These are phyloP conservation scores for Candida sphagnicola DNA, from an alignment of 805 yeast species.

Conservation along the genomic window DNA sequence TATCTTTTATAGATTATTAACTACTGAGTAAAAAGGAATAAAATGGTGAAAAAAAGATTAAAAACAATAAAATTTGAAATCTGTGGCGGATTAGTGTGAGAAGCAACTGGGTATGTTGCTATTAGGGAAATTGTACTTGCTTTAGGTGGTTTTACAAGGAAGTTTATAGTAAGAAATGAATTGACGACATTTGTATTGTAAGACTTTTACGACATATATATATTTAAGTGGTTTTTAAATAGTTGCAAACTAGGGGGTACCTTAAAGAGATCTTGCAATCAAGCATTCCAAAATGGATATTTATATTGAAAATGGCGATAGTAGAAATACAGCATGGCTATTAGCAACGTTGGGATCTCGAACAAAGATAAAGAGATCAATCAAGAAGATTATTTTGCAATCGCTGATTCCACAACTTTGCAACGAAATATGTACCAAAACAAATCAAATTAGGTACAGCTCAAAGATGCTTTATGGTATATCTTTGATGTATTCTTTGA, in stretches of 20 bases:
- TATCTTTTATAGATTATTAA: too few relatives aligned
- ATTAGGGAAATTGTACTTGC: too few relatives aligned
- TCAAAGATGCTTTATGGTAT: constrained; percentile 48
- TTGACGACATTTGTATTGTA: too few relatives aligned
- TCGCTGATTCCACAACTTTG: constrained; percentile 44
- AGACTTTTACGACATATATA: too few relatives aligned
- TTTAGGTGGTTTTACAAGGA: too few relatives aligned
- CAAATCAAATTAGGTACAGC: constrained; percentile 22
- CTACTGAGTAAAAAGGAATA: too few relatives aligned
- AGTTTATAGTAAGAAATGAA: too few relatives aligned
- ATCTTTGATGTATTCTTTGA: constrained; percentile 44
- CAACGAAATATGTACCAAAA: constrained; percentile 8
- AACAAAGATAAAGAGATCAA: constrained; percentile 19
- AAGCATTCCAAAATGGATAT: constrained; percentile 3
- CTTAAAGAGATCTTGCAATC: neutral
- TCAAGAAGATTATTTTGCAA: constrained; percentile 28
- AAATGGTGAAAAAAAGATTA: too few relatives aligned
- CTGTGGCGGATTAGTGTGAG: too few relatives aligned
- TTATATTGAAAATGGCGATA: neutral
- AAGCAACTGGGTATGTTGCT: too few relatives aligned
- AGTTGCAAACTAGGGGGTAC: neutral
- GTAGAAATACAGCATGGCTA: constrained; percentile 26
- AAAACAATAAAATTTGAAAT: too few relatives aligned
- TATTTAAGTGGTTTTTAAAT: too few relatives aligned
- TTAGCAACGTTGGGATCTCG: constrained; percentile 41